Evolutionary conservation across 306 rosid genomes (phyloP).

Genomic region (Vigna mungo): DNA sequence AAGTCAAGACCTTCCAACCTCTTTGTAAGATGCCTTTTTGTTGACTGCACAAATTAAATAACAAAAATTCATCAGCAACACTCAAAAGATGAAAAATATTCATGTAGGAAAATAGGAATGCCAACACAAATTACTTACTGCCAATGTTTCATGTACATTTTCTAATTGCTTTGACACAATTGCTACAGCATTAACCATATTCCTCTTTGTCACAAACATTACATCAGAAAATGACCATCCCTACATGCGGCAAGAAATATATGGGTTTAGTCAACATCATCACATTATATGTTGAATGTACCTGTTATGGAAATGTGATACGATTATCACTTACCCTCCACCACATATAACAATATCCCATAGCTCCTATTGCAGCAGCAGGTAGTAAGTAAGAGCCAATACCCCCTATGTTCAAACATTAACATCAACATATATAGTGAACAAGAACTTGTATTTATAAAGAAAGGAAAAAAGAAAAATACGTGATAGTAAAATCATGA

Average conservation of each 20-base stretch:
- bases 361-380: slow-evolving; percentile 80
- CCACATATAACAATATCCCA: slow-evolving; percentile 89
- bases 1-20: slow-evolving; percentile 73
- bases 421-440: slow-evolving; percentile 23
- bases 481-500: background rate
- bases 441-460: background rate
- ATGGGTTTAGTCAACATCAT: slow-evolving; percentile 34
- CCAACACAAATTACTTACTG: slow-evolving; percentile 62
- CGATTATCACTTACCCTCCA: slow-evolving; percentile 63
- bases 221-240: slow-evolving; percentile 81
- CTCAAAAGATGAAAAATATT: slow-evolving; percentile 5
- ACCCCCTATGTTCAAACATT: slow-evolving; percentile 56
- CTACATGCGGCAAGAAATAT: slow-evolving; percentile 43
- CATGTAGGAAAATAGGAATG: slow-evolving; percentile 35
- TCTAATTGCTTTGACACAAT: slow-evolving; percentile 78
- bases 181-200: slow-evolving; percentile 75
- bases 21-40: slow-evolving; percentile 70
- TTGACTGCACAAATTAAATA: slow-evolving; percentile 50
- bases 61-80: slow-evolving; percentile 24
- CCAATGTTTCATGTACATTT: slow-evolving; percentile 71
- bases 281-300: slow-evolving; percentile 12
- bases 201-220: slow-evolving; percentile 84
- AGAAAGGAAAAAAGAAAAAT: background rate
- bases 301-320: slow-evolving; percentile 11
- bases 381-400: slow-evolving; percentile 73